These are phyloP conservation scores for Chytriomyces confervae DNA, from an alignment of 192 early-diverging fungal species.

Conservation along the genomic window DNA sequence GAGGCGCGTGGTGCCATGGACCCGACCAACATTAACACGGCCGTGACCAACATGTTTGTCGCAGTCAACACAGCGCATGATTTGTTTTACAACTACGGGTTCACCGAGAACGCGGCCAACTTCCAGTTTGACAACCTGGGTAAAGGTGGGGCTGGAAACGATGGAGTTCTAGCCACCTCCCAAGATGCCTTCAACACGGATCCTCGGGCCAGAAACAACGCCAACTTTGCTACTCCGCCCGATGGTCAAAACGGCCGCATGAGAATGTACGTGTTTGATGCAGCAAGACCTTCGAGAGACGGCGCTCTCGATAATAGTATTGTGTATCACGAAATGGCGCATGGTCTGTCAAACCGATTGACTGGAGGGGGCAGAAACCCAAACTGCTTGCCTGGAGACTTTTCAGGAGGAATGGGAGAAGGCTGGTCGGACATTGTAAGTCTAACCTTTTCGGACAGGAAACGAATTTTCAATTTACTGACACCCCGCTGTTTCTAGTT, in stretches of 20 bases:
- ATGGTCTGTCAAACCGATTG: slow-evolving; percentile 45
- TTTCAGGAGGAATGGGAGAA: slow-evolving; percentile 44
- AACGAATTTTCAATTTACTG: too few species aligned
- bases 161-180: slow-evolving; percentile 62
- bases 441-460: slow-evolving; percentile 32
- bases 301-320: slow-evolving; percentile 65
- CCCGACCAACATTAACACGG: slow-evolving; percentile 23
- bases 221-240: slow-evolving; percentile 79
- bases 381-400: slow-evolving; percentile 38
- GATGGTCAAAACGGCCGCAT: slow-evolving; percentile 64
- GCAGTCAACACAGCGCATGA: slow-evolving; percentile 56
- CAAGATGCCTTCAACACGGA: slow-evolving; percentile 49
- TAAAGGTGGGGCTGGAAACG: slow-evolving; percentile 44
- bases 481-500: slow-evolving; percentile 38
- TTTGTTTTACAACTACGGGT: slow-evolving; percentile 67
- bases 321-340: slow-evolving; percentile 41
- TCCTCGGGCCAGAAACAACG: slow-evolving; percentile 53
- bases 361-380: slow-evolving; percentile 42
- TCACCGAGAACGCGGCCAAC: slow-evolving; percentile 44
- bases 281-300: slow-evolving; percentile 59
- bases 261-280: slow-evolving; percentile 32
- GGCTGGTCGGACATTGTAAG: slow-evolving; percentile 41
- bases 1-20: slow-evolving; percentile 7
- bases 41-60: slow-evolving; percentile 45
- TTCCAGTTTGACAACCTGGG: slow-evolving; percentile 48